phyloP scores from a whole-genome alignment of 208 protist species.

The Crithidia bombi region DNA sequence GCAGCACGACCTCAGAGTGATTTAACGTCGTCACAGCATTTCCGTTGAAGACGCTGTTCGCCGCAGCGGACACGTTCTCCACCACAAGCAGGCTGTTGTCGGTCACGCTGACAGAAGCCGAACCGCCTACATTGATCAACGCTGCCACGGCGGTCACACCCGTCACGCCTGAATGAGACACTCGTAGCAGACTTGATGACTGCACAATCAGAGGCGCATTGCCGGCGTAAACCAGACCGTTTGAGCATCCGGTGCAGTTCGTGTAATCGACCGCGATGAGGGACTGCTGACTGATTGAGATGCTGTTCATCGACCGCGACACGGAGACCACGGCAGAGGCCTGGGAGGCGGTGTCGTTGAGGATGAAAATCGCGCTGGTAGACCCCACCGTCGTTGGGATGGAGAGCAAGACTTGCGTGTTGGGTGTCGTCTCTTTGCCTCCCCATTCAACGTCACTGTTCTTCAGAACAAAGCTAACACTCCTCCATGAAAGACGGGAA shows the following conservation, averaged over 20 bases:
- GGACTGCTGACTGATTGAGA: neutral
- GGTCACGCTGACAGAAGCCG: neutral
- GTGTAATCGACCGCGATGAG: constrained; percentile 5
- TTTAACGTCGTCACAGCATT: neutral
- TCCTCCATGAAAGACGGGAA: neutral
- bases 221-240: neutral
- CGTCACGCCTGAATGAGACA: neutral
- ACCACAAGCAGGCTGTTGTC: neutral
- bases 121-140: neutral
- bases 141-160: neutral
- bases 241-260: constrained; percentile 2
- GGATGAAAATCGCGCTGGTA: neutral
- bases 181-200: neutral
- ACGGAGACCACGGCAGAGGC: neutral
- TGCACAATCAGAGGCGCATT: neutral
- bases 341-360: neutral
- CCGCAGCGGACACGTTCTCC: neutral
- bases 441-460: neutral
- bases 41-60: neutral
- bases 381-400: neutral
- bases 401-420: neutral
- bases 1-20: neutral
- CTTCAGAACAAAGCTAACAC: neutral
- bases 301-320: neutral
- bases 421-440: neutral